Evolutionary conservation across 176 grass and related monocot species (phyloP).

Genomic region (sorghum (Sorghum bicolor)): Sorghum_bicolor_NCBIv3 NC_012875.2:101001-101500

Average conservation of each 20-base stretch:
- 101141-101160: background rate
- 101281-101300: background rate
- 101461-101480: too few relatives aligned
- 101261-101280: background rate
- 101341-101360: background rate
- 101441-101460: too few relatives aligned
- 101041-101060: background rate
- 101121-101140: background rate
- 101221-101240: conserved; percentile 7
- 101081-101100: conserved; percentile 8
- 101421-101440: too few relatives aligned
- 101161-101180: background rate
- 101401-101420: too few relatives aligned
- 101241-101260: background rate
- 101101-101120: background rate
- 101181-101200: background rate
- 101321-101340: background rate
- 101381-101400: background rate
- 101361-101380: background rate
- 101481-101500: too few relatives aligned
- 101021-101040: background rate
- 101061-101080: conserved; percentile 2
- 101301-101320: background rate
- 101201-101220: background rate
- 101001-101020: background rate